A percentile compares a stretch with the other conserved stretches of the same genome.
These are phyloP conservation scores for Podila minutissima DNA, from an alignment of 192 early-diverging fungal species.

Conservation along the genomic window DNA sequence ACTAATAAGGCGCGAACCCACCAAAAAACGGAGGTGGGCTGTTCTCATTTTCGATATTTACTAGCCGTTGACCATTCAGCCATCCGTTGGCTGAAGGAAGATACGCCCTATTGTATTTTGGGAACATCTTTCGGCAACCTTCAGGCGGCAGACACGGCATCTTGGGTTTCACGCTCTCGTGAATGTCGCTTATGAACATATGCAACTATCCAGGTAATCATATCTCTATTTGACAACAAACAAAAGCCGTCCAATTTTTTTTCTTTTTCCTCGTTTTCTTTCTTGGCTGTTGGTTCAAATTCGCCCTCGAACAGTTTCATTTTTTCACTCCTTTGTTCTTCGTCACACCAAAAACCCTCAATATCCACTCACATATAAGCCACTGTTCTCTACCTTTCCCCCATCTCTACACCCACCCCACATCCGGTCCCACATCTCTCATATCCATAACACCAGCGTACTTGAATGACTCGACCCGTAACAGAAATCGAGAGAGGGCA, in stretches of 20 bases:
- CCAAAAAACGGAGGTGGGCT: too few species aligned
- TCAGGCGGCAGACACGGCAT: too few species aligned
- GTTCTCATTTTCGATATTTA: too few species aligned
- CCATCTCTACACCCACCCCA: background rate
- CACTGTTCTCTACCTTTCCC: background rate
- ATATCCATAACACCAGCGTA: background rate
- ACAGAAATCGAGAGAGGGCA: conserved; percentile 6
- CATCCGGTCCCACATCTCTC: background rate
- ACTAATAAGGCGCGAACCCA: too few species aligned
- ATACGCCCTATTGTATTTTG: too few species aligned
- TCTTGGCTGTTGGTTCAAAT: background rate
- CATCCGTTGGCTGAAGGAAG: too few species aligned
- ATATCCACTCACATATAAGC: too few species aligned
- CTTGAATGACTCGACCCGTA: background rate
- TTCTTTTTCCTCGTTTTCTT: background rate
- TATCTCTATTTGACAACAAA: background rate
- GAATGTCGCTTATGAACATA: too few species aligned
- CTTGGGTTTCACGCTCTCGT: too few species aligned
- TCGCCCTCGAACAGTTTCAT: background rate
- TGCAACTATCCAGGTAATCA: too few species aligned
- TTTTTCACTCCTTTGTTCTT: background rate
- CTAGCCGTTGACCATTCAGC: too few species aligned
- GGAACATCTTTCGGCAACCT: too few species aligned
- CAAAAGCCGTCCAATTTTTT: background rate
- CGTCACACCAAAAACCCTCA: background rate